phyloP scores from a whole-genome alignment of 2,329 filamentous ascomycete genomes.

The Alternaria infectoria region DNA sequence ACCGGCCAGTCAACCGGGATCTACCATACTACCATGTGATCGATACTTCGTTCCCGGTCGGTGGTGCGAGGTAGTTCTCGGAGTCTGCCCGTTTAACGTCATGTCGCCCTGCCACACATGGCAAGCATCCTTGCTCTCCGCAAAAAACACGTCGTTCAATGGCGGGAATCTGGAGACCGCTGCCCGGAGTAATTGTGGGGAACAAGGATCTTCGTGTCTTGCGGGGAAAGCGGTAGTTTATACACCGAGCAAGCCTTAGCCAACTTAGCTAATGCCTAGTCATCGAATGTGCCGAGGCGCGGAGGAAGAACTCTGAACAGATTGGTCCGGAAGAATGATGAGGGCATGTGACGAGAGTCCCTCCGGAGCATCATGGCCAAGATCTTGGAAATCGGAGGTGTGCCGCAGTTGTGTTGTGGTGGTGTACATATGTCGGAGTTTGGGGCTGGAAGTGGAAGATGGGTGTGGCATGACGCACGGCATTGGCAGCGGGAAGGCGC shows the following conservation, averaged over 20 bases:
- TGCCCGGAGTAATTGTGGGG: conserved; percentile 14
- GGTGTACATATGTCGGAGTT: not conserved
- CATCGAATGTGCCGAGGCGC: conserved; percentile 5
- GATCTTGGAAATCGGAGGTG: conserved; percentile 2
- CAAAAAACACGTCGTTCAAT: conserved; percentile 3
- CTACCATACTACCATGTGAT: not conserved
- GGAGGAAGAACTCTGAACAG: conserved; percentile 5
- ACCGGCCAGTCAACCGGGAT: not conserved
- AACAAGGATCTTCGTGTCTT: conserved; percentile 7
- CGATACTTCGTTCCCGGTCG: not conserved
- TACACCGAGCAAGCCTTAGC: conserved; percentile 6
- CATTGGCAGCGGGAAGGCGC: conserved; percentile 10
- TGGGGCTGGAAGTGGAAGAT: not conserved
- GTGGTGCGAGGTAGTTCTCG: conserved; percentile 3
- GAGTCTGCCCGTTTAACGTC: conserved; percentile 7
- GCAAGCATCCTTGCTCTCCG: not conserved
- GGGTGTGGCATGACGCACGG: not conserved
- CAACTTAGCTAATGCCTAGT: conserved; percentile 1
- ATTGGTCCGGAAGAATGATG: conserved; percentile 10
- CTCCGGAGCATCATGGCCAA: not conserved
- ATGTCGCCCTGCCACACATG: conserved; percentile 1
- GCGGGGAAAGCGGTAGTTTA: conserved; percentile 16
- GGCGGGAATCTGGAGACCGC: conserved; percentile 15
- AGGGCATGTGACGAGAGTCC: conserved; percentile 4
- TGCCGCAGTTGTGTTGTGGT: not conserved